Percentiles rank a stretch among this genome's conserved stretches.
Evolutionary conservation across 148 eudicot genomes (phyloP).

Genomic region (Rhododendron henanense): DNA sequence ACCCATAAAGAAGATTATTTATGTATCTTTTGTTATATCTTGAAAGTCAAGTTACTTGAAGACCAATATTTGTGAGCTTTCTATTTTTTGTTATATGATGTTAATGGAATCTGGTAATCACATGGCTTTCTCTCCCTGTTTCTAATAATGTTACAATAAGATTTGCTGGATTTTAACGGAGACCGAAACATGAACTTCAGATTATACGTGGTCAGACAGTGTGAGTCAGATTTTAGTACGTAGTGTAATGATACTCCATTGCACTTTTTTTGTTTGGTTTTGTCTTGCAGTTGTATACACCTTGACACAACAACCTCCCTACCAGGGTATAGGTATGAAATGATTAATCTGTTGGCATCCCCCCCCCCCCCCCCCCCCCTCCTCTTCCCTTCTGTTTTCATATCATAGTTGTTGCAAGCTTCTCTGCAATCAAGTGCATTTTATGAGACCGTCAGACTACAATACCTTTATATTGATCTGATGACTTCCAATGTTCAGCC

Average conservation of each 20-base stretch:
- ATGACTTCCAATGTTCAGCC: slow-evolving; percentile 1
- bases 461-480: not conserved
- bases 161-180: not conserved
- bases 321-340: slow-evolving; percentile 63
- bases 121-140: slow-evolving; percentile 3
- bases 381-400: not conserved
- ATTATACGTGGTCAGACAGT: not conserved
- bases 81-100: not conserved
- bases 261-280: slow-evolving; percentile 2
- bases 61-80: not conserved
- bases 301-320: slow-evolving; percentile 72
- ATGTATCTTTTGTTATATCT: not conserved
- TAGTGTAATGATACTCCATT: slow-evolving; percentile 12
- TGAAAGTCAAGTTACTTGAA: slow-evolving; percentile 1
- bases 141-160: not conserved
- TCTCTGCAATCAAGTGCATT: slow-evolving; percentile 11
- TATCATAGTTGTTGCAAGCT: slow-evolving; percentile 8
- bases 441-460: not conserved
- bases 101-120: slow-evolving; percentile 6
- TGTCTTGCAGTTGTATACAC: slow-evolving; percentile 65
- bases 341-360: not conserved
- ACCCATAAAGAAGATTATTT: slow-evolving; percentile 3
- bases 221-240: not conserved
- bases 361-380: not conserved
- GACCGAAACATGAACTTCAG: not conserved